phyloP scores from a whole-genome alignment of 2,329 filamentous ascomycete species.

The Neurospora sp. region DNA sequence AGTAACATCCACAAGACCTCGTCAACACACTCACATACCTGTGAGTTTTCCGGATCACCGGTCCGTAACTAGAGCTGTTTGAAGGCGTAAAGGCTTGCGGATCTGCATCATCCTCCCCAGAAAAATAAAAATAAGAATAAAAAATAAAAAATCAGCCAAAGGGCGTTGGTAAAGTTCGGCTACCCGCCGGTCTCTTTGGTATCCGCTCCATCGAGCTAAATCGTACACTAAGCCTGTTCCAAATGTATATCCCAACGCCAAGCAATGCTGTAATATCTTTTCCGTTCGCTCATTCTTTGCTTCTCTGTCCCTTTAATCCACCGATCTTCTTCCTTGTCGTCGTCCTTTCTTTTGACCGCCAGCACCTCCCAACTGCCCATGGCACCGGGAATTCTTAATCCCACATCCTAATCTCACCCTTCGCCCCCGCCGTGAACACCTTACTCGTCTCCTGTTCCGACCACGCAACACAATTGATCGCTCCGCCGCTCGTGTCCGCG shows the following conservation, averaged over 20 bases:
- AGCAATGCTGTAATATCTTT: background rate
- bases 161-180: background rate
- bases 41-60: background rate
- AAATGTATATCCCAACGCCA: background rate
- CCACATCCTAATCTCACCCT: constrained; percentile 86
- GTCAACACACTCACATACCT: background rate
- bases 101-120: no score
- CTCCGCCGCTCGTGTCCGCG: constrained; percentile 70
- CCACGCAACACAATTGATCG: constrained; percentile 84
- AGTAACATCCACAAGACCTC: background rate
- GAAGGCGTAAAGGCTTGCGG: no score
- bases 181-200: background rate
- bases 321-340: background rate
- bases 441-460: constrained; percentile 97
- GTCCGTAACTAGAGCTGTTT: background rate
- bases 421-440: constrained; percentile 79
- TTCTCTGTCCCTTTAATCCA: background rate
- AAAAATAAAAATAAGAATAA: no score
- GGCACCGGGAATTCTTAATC: constrained; percentile 44
- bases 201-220: background rate
- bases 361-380: background rate
- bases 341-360: no score
- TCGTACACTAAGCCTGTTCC: background rate
- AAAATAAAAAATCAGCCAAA: no score
- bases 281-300: background rate